A percentile compares a stretch with the other conserved stretches of the same genome.
phyloP scores from a whole-genome alignment of 2,329 filamentous ascomycete species.

The Ascocoryne sarcoides region DNA sequence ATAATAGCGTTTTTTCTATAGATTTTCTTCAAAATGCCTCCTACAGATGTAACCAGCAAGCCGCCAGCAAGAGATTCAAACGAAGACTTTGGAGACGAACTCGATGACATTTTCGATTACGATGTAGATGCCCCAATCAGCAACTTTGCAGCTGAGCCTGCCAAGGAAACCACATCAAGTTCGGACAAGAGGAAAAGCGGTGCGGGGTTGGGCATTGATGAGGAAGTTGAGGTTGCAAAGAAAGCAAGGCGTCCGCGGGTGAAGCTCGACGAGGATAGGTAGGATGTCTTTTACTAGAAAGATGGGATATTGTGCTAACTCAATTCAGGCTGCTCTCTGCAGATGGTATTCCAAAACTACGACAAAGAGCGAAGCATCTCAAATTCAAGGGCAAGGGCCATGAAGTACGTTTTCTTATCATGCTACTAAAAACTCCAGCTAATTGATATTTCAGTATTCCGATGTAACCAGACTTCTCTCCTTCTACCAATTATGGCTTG shows the following conservation, averaged over 20 bases:
- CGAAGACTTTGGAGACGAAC: constrained; percentile 34
- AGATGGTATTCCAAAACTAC: constrained; percentile 74
- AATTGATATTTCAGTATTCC: constrained; percentile 51
- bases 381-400: constrained; percentile 90
- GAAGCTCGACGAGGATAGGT: constrained; percentile 81
- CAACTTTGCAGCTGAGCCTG: constrained; percentile 13
- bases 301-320: constrained; percentile 11
- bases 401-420: constrained; percentile 47
- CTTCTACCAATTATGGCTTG: constrained; percentile 94
- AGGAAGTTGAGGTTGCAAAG: constrained; percentile 66
- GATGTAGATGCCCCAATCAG: constrained; percentile 43
- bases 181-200: constrained; percentile 35
- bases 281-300: constrained; percentile 10
- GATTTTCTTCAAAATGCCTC: constrained; percentile 10
- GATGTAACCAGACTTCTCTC: constrained; percentile 75
- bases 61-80: neutral
- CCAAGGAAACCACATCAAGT: constrained; percentile 20
- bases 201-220: constrained; percentile 66
- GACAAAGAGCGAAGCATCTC: constrained; percentile 59
- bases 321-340: constrained; percentile 67
- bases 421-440: neutral
- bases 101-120: constrained; percentile 66
- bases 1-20: too few relatives aligned
- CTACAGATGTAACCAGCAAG: too few relatives aligned
- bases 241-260: constrained; percentile 70